Percentiles rank a stretch among this genome's conserved stretches.
Evolutionary conservation across 2,329 filamentous ascomycete species (phyloP).

Genomic region (Tolypocladium album): DNA sequence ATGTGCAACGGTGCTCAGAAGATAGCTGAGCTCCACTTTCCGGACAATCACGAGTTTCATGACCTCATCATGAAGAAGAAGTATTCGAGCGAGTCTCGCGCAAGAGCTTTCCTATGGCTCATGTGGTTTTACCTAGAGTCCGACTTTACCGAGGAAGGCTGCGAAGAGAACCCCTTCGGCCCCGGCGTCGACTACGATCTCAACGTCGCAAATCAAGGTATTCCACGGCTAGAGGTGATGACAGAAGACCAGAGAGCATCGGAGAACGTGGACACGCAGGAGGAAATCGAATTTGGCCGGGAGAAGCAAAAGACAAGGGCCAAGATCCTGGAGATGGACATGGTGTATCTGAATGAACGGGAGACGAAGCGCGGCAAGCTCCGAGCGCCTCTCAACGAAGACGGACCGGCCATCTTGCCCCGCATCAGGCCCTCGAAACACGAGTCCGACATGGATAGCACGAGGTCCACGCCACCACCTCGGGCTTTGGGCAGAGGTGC

Average conservation of each 20-base stretch:
- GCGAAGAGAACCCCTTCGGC: slow-evolving; percentile 85
- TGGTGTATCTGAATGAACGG: slow-evolving; percentile 53
- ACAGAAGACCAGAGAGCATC: slow-evolving; percentile 50
- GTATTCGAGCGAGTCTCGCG: slow-evolving; percentile 71
- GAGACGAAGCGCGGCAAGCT: slow-evolving; percentile 45
- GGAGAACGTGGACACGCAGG: slow-evolving; percentile 66
- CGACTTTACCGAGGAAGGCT: slow-evolving; percentile 81
- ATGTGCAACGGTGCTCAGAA: slow-evolving; percentile 83
- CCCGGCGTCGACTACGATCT: slow-evolving; percentile 53
- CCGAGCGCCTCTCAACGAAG: slow-evolving; percentile 31
- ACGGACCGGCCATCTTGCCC: slow-evolving; percentile 48
- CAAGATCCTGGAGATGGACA: slow-evolving; percentile 65
- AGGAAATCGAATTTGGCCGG: slow-evolving; percentile 60
- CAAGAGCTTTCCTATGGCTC: slow-evolving; percentile 86
- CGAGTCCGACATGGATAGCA: slow-evolving; percentile 36
- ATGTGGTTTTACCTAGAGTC: slow-evolving; percentile 99
- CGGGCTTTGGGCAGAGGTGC: slow-evolving; percentile 15
- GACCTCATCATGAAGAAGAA: slow-evolving; percentile 90
- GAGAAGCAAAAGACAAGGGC: slow-evolving; percentile 65
- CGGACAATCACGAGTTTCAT: slow-evolving; percentile 78
- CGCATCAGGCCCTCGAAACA: slow-evolving; percentile 54
- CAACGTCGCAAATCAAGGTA: slow-evolving; percentile 55
- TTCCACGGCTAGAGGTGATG: slow-evolving; percentile 57
- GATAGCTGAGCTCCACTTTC: slow-evolving; percentile 88
- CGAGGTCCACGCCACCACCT: slow-evolving; percentile 31